A percentile compares a stretch with the other conserved stretches of the same genome.
These are phyloP conservation scores for Cymodocea nodosa DNA, from an alignment of 116 monocot genomes.

Conservation along the genomic window DNA sequence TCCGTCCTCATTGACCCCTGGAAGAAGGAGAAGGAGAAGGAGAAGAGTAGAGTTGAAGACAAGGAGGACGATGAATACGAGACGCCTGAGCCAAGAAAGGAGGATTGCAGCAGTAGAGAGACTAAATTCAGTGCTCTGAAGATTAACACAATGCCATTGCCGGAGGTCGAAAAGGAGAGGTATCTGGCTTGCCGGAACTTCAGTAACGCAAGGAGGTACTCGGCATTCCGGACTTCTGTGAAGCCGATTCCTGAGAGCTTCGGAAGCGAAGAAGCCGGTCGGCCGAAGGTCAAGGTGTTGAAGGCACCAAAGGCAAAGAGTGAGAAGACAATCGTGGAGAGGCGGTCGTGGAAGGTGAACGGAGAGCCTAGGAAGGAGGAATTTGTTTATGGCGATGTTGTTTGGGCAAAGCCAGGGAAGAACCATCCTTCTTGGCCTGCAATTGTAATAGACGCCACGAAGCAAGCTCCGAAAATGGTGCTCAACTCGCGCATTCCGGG, in stretches of 20 bases:
- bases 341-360: conserved; percentile 3
- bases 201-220: conserved; percentile 18
- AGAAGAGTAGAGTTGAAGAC: conserved; percentile 18
- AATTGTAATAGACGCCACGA: conserved; percentile 60
- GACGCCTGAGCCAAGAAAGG: neutral
- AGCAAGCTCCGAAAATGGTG: conserved; percentile 42
- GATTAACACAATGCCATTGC: conserved; percentile 2
- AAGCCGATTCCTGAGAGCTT: conserved; percentile 17
- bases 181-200: conserved; percentile 43
- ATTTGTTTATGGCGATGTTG: conserved; percentile 52
- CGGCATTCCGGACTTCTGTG: conserved; percentile 21
- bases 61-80: neutral
- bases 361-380: conserved; percentile 36
- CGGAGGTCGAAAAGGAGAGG: conserved; percentile 28
- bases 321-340: neutral
- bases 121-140: conserved; percentile 3
- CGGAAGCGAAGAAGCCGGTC: neutral
- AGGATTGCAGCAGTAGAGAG: conserved; percentile 4
- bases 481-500: conserved; percentile 52
- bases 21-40: conserved; percentile 51
- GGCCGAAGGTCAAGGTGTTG: neutral
- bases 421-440: conserved; percentile 83
- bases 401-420: conserved; percentile 76
- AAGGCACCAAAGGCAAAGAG: neutral
- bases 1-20: conserved; percentile 57